Evolutionary conservation across 164 flowering plant genomes (phyloP).

Genomic region (Berberis vulgaris): DNA sequence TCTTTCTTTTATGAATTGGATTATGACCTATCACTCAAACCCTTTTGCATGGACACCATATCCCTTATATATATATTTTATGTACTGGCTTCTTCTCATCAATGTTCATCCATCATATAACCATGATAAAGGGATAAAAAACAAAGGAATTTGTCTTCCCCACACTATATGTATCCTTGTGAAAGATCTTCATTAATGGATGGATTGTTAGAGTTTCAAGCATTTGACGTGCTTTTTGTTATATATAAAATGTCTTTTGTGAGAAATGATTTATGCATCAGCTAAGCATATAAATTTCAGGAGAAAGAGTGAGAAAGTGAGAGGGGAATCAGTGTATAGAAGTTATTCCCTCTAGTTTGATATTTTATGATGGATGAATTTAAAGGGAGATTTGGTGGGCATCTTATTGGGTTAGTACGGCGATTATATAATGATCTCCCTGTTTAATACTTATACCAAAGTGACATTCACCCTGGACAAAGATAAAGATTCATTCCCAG

Average conservation of each 20-base stretch:
- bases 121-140: no score
- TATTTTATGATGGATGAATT: neutral
- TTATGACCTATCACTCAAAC: no score
- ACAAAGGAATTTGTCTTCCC: no score
- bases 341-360: neutral
- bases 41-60: no score
- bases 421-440: neutral
- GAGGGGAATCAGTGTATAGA: neutral
- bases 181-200: no score
- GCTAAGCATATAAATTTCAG: neutral
- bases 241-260: no score
- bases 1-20: no score
- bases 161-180: no score
- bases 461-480: neutral
- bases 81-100: no score
- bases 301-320: neutral
- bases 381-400: neutral
- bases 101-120: no score
- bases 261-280: neutral
- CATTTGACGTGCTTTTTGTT: neutral
- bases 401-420: neutral
- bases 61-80: no score
- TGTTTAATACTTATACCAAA: neutral
- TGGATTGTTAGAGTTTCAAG: no score
- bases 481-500: neutral